Evolutionary conservation across 2,329 filamentous ascomycete genomes (phyloP).

Genomic region (Neofusicoccum kwambonambiense): DNA sequence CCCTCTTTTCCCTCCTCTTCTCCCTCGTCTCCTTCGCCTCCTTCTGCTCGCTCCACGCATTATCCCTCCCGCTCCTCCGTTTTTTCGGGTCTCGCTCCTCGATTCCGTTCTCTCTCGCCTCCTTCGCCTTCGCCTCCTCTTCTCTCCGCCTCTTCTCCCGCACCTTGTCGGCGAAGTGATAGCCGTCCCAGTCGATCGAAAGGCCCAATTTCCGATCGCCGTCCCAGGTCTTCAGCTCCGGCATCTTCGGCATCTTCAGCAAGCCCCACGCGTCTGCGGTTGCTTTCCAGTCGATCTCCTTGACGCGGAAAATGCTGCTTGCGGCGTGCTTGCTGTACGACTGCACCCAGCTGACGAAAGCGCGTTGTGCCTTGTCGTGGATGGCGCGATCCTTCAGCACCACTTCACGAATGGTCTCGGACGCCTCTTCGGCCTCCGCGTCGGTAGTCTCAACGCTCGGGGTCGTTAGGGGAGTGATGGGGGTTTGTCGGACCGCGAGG

Average conservation of each 20-base stretch:
- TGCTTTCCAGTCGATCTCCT: constrained; percentile 81
- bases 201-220: constrained; percentile 45
- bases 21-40: constrained; percentile 34
- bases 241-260: constrained; percentile 87
- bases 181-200: constrained; percentile 39
- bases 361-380: constrained; percentile 85
- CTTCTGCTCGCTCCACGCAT: constrained; percentile 39
- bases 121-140: constrained; percentile 33
- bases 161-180: constrained; percentile 46
- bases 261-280: constrained; percentile 83
- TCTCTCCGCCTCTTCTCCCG: constrained; percentile 44
- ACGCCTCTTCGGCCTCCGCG: constrained; percentile 58
- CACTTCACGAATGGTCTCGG: constrained; percentile 60
- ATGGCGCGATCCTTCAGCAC: constrained; percentile 63
- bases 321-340: constrained; percentile 90
- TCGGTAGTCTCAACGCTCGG: constrained; percentile 59
- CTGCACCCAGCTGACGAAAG: constrained; percentile 90
- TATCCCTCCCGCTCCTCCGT: constrained; percentile 28
- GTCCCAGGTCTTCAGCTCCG: constrained; percentile 61
- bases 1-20: constrained; percentile 34
- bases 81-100: constrained; percentile 14
- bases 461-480: constrained; percentile 63
- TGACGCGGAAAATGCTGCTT: constrained; percentile 81
- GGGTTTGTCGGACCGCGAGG: constrained; percentile 81
- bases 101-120: neutral